Percentiles rank a stretch among this genome's conserved stretches.
These are phyloP conservation scores for Epichloe elymi DNA, from an alignment of 2,329 filamentous ascomycete genomes.

Conservation along the genomic window DNA sequence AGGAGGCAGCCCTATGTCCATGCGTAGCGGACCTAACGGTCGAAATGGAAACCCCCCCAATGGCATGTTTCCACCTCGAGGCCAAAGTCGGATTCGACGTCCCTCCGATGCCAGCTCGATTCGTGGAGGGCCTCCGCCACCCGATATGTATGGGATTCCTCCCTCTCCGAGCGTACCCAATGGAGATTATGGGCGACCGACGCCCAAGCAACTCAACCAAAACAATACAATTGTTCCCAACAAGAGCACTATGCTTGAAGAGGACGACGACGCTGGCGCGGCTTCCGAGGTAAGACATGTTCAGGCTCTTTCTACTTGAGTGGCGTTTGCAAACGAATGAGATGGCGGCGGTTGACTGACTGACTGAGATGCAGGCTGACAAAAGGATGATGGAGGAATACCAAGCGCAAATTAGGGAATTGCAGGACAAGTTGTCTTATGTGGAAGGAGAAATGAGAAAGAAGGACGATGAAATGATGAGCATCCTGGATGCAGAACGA, in stretches of 20 bases:
- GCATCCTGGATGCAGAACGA: constrained; percentile 45
- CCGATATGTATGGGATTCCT: constrained; percentile 39
- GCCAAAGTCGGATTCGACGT: constrained; percentile 39
- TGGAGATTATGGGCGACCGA: constrained; percentile 60
- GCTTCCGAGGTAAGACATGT: constrained; percentile 26
- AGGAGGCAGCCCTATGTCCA: constrained; percentile 53
- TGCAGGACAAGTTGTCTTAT: constrained; percentile 59
- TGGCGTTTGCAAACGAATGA: background rate
- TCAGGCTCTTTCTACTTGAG: background rate
- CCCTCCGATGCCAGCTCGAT: constrained; percentile 52
- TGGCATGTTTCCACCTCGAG: constrained; percentile 34
- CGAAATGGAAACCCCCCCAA: constrained; percentile 47
- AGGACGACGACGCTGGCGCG: constrained; percentile 57
- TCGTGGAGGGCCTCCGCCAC: constrained; percentile 27
- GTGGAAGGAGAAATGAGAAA: constrained; percentile 57
- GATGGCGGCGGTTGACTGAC: background rate
- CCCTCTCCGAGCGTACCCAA: constrained; percentile 46
- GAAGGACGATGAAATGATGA: constrained; percentile 58
- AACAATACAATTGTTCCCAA: constrained; percentile 95
- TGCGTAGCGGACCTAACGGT: constrained; percentile 43
- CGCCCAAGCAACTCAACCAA: constrained; percentile 73
- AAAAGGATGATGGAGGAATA: constrained; percentile 68
- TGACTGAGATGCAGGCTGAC: constrained; percentile 37
- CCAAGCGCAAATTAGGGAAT: constrained; percentile 58
- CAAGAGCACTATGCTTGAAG: constrained; percentile 94